These are phyloP conservation scores for Phylloporus sp. DNA, from an alignment of 1,284 basidiomycete species.

Conservation along the genomic window DNA sequence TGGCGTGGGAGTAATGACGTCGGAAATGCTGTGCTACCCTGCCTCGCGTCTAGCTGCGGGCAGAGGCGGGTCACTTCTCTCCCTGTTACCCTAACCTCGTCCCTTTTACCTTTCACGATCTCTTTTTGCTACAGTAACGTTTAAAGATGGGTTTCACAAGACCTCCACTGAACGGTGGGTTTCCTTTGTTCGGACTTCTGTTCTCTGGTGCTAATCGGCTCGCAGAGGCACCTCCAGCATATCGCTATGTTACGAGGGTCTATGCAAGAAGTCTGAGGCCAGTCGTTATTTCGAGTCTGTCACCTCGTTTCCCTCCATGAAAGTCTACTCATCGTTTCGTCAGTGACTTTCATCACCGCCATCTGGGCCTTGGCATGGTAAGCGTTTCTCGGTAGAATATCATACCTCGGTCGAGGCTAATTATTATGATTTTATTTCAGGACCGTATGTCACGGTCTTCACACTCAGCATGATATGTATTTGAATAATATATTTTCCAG, in stretches of 20 bases:
- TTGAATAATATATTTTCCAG: conserved; percentile 41
- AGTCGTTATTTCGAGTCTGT: conserved; percentile 58
- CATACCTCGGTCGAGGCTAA: neutral
- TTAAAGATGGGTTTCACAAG: conserved; percentile 22
- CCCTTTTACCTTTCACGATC: neutral
- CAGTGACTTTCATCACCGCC: conserved; percentile 52
- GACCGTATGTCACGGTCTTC: conserved; percentile 47
- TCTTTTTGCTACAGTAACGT: neutral
- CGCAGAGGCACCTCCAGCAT: conserved; percentile 59
- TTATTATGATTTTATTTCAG: conserved; percentile 38
- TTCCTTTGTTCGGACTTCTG: neutral
- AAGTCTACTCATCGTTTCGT: neutral
- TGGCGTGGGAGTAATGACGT: conserved; percentile 34
- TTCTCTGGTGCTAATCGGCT: neutral
- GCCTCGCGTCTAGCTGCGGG: conserved; percentile 3
- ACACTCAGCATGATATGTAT: neutral
- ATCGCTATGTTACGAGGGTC: conserved; percentile 58
- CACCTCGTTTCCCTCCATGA: conserved; percentile 20
- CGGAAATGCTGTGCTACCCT: neutral
- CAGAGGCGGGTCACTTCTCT: neutral
- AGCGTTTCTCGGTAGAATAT: conserved; percentile 27
- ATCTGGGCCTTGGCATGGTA: conserved; percentile 68
- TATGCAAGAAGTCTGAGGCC: conserved; percentile 62
- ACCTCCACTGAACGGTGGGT: conserved; percentile 21
- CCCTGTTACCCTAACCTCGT: conserved; percentile 4